Evolutionary conservation across 2,329 filamentous ascomycete species (phyloP), one percentile per base, ranked within the genome.

Genomic region (Epichloe scottii): DNA sequence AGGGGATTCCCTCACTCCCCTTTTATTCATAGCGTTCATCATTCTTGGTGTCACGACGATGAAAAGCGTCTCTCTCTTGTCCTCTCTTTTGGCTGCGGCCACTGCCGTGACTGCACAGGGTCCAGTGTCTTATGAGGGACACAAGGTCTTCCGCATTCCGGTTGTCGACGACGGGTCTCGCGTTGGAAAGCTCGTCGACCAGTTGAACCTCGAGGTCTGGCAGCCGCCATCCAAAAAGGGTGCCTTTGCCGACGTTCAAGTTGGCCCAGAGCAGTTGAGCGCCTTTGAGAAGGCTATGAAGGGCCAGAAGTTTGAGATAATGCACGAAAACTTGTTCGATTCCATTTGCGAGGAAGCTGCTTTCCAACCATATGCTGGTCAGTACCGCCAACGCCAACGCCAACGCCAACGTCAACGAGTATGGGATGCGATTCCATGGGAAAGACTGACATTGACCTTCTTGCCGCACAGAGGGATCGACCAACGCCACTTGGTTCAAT

Each of bases 401-500:
- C 26, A 26, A 26, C 26, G 7, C 26, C 26, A 10, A n/a, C n/a
- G n/a, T n/a, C 40, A 14, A 46, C 15, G 35, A 38, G 1, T 3
- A 0, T 14, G 7, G 15, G 5, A 38, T 38, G 15, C 35, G 35
- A 0, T 14, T 6, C 14, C 3, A n/a, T 7, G 0, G 2, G 12
- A n/a, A 38, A n/a, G 26, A 30, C 26, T 4, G 26, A 11, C 26
- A 30, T 3, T 30, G 26, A 30, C 26, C 8, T 30, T 30, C 1
- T 5, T 17, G 8, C 23, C 26, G n/a, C 14, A 12, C 46, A 57
- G 60, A 54, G 8, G 59, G 59, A 1, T 57, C 59, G 1, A 59
- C 60, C 42, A 61, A 62, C 52, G 49, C 60, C 30, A 62, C 70
- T 5, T 80, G 74, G 71, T 81, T 79, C 63, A 66, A 73, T 50